A percentile compares a stretch with the other conserved stretches of the same genome.
Evolutionary conservation across 495 filamentous ascomycete genomes (phyloP).

Genomic region (Aspergillus kassunensis): DNA sequence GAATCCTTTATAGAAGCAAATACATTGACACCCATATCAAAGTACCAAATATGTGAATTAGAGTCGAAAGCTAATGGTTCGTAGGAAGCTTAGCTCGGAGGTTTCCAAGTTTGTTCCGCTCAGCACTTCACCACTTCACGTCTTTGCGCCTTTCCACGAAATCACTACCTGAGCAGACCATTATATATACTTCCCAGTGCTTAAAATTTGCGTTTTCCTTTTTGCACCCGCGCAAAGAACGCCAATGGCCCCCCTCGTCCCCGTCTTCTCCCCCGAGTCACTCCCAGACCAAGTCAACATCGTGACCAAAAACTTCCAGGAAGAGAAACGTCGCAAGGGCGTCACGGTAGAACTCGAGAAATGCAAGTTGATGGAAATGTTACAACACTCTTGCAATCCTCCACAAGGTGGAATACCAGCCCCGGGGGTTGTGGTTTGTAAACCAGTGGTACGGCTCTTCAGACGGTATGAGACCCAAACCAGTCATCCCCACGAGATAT

Average conservation of each 20-base stretch:
- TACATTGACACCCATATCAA: not conserved
- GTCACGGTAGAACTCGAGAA: constrained; percentile 52
- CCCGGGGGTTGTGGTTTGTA: constrained; percentile 60
- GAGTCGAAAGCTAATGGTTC: no score
- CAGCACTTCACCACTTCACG: no score
- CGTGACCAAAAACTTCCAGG: constrained; percentile 37
- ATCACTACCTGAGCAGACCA: no score
- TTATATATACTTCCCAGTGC: no score
- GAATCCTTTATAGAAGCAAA: not conserved
- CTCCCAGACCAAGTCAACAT: constrained; percentile 42
- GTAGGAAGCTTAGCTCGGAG: no score
- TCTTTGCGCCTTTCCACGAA: no score
- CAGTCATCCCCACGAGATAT: no score
- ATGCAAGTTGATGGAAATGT: constrained; percentile 71
- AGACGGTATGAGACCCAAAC: constrained; percentile 77
- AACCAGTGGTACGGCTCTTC: constrained; percentile 73
- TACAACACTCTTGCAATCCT: constrained; percentile 75
- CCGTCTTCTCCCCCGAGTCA: constrained; percentile 34
- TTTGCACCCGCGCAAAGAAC: not conserved
- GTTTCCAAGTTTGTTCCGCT: no score
- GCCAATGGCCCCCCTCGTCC: constrained; percentile 42
- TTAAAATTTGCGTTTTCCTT: no score
- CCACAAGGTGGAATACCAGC: constrained; percentile 51
- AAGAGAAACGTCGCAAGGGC: constrained; percentile 43
- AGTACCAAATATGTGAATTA: no score